These are phyloP conservation scores for Colletotrichum lupini DNA, from an alignment of 2,329 filamentous ascomycete genomes.

Conservation along the genomic window DNA sequence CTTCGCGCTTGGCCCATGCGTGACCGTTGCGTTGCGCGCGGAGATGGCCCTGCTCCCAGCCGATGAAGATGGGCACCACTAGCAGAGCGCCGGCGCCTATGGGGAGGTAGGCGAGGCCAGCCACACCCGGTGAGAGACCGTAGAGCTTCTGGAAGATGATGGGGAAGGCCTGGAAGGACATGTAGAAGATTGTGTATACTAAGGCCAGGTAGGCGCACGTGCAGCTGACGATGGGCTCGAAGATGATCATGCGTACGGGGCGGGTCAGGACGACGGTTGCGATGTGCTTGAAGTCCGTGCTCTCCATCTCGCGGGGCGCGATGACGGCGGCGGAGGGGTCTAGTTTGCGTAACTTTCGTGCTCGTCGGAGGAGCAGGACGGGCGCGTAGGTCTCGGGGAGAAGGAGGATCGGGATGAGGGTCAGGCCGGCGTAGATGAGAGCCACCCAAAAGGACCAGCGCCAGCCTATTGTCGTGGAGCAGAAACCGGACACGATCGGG, in stretches of 20 bases:
- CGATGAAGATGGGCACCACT: slow-evolving; percentile 70
- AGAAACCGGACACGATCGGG: slow-evolving; percentile 73
- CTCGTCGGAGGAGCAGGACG: slow-evolving; percentile 66
- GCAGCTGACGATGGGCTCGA: slow-evolving; percentile 79
- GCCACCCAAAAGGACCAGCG: slow-evolving; percentile 78
- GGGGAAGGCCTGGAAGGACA: slow-evolving; percentile 82
- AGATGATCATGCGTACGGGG: slow-evolving; percentile 77
- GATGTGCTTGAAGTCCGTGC: slow-evolving; percentile 66
- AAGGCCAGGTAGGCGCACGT: slow-evolving; percentile 78
- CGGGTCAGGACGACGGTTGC: slow-evolving; percentile 77
- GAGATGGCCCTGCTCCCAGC: slow-evolving; percentile 56
- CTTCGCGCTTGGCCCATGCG: slow-evolving; percentile 70
- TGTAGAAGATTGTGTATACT: slow-evolving; percentile 74
- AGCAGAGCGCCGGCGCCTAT: slow-evolving; percentile 73
- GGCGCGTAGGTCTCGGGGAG: slow-evolving; percentile 74
- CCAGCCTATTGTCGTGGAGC: slow-evolving; percentile 69
- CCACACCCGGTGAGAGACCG: slow-evolving; percentile 70
- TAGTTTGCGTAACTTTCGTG: slow-evolving; percentile 65
- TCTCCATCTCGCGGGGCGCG: slow-evolving; percentile 73
- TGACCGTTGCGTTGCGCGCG: slow-evolving; percentile 44
- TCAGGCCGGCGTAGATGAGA: slow-evolving; percentile 73
- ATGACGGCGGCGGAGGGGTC: slow-evolving; percentile 63
- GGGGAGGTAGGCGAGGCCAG: slow-evolving; percentile 76
- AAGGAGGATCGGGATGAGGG: slow-evolving; percentile 70
- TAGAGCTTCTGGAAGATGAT: slow-evolving; percentile 75